A percentile compares a stretch with the other conserved stretches of the same genome.
phyloP scores from a whole-genome alignment of 1,139 yeast genomes.

The Scheffersomyces titani region DNA sequence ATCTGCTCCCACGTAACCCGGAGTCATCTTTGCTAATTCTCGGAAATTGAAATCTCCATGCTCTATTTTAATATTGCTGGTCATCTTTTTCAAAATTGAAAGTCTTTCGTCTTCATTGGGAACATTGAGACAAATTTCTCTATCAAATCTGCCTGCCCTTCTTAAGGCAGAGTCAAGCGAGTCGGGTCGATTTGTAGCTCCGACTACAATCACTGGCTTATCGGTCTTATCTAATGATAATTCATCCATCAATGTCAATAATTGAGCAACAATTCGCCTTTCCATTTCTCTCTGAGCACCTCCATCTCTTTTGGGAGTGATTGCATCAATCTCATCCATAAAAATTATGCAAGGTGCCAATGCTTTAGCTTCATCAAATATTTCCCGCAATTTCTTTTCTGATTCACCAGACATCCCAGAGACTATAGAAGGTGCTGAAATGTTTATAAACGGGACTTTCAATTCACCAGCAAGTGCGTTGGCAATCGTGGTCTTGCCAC shows the following conservation, averaged over 20 bases:
- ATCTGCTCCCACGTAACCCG: slow-evolving; percentile 99
- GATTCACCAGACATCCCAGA: slow-evolving; percentile 99
- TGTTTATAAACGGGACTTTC: slow-evolving; percentile 86
- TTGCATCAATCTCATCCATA: slow-evolving; percentile 97
- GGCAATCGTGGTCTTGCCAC: slow-evolving; percentile 97
- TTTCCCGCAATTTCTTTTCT: slow-evolving; percentile 88
- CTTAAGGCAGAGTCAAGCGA: slow-evolving; percentile 50
- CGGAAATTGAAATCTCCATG: slow-evolving; percentile 67
- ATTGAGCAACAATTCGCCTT: slow-evolving; percentile 92
- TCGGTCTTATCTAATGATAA: slow-evolving; percentile 87
- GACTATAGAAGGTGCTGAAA: slow-evolving; percentile 95
- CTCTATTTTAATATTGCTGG: slow-evolving; percentile 58
- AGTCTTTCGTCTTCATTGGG: slow-evolving; percentile 86
- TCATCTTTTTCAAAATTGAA: slow-evolving; percentile 75
- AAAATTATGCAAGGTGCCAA: slow-evolving; percentile 92
- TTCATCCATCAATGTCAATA: slow-evolving; percentile 93
- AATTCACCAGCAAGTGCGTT: slow-evolving; percentile 95
- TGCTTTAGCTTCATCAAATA: slow-evolving; percentile 88
- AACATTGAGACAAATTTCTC: slow-evolving; percentile 69
- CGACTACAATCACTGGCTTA: slow-evolving; percentile 70
- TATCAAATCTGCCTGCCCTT: slow-evolving; percentile 51
- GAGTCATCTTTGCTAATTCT: slow-evolving; percentile 85
- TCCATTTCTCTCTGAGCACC: slow-evolving; percentile 99
- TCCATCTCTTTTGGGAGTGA: slow-evolving; percentile 93
- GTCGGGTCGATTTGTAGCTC: slow-evolving; percentile 53